Conservation (phyloP, 108 stramenopile genomes). For the Epithemia pelagica region DNA sequence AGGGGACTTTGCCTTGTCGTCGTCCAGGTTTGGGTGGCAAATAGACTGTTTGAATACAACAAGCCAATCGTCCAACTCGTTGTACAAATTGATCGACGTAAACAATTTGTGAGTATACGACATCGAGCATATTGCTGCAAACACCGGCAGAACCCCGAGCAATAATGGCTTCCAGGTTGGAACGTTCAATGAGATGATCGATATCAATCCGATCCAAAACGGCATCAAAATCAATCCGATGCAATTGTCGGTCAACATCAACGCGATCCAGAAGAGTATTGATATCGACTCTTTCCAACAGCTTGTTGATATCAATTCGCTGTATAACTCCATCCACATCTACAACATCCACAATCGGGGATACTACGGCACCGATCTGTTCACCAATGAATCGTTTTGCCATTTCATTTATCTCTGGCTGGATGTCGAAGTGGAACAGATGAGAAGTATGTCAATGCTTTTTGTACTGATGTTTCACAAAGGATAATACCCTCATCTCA, state of each 20-base stretch:
- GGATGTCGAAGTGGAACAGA: background rate
- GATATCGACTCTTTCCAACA: constrained; percentile 22
- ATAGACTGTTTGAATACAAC: background rate
- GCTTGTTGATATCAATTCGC: constrained; percentile 20
- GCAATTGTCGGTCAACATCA: constrained; percentile 16
- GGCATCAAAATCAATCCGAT: constrained; percentile 16
- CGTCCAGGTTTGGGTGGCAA: constrained; percentile 18
- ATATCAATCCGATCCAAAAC: constrained; percentile 17
- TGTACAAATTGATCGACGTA: constrained; percentile 20
- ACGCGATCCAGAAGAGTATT: constrained; percentile 16
- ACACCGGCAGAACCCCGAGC: constrained; percentile 25
- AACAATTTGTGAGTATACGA: constrained; percentile 17
- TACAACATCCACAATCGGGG: constrained; percentile 19
- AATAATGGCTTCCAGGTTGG: constrained; percentile 26
- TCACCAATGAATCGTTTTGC: no score
- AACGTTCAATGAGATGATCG: constrained; percentile 13
- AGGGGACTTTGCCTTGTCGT: background rate
- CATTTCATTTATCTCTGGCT: background rate
- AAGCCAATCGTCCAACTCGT: constrained; percentile 11
- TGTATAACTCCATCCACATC: constrained; percentile 20
- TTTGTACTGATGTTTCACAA: no score
- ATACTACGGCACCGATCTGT: constrained; percentile 4
- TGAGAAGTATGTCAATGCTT: background rate
- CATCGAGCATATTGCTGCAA: constrained; percentile 13
- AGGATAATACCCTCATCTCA: no score